Evolutionary conservation across 2,329 filamentous ascomycete genomes (phyloP).

Genomic region (Whalleya microplaca): DNA sequence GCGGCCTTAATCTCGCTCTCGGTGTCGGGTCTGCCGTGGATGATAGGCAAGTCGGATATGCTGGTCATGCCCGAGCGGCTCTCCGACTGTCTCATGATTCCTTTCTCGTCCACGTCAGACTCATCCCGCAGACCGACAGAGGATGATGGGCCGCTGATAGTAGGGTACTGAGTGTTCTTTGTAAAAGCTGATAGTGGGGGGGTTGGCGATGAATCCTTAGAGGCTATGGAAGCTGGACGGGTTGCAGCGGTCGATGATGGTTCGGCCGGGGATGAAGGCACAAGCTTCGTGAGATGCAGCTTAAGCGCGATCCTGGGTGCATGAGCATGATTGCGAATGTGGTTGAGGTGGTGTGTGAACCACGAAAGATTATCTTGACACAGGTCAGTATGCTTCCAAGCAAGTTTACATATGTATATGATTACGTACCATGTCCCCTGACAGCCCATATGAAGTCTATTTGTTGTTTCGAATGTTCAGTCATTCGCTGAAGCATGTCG

Average conservation of each 20-base stretch:
- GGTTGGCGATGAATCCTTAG: conserved; percentile 8
- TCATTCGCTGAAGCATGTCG: conserved; percentile 49
- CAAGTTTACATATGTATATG: not conserved
- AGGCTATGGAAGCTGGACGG: conserved; percentile 12
- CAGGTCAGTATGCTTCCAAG: conserved; percentile 11
- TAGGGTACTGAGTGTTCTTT: conserved; percentile 14
- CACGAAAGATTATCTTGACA: conserved; percentile 40
- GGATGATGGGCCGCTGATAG: conserved; percentile 17
- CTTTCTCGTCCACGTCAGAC: conserved; percentile 26
- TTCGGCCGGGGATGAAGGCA: conserved; percentile 3
- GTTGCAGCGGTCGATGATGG: conserved; percentile 8
- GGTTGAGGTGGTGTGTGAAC: conserved; percentile 45
- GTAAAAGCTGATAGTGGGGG: conserved; percentile 15
- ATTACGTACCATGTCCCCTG: conserved; percentile 46
- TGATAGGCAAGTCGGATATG: conserved; percentile 35
- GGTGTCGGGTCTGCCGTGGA: conserved; percentile 47
- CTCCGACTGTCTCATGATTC: conserved; percentile 5
- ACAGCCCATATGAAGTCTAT: conserved; percentile 56
- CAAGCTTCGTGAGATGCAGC: conserved; percentile 42
- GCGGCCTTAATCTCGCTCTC: conserved; percentile 43
- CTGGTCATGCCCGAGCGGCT: conserved; percentile 16
- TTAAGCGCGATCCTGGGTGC: conserved; percentile 43
- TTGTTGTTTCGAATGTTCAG: conserved; percentile 39
- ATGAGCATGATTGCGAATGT: conserved; percentile 43
- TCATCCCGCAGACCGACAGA: conserved; percentile 23